Base-by-base conservation (phyloP, 352 stramenopile genomes). In the Pythium grandisporangium region DNA sequence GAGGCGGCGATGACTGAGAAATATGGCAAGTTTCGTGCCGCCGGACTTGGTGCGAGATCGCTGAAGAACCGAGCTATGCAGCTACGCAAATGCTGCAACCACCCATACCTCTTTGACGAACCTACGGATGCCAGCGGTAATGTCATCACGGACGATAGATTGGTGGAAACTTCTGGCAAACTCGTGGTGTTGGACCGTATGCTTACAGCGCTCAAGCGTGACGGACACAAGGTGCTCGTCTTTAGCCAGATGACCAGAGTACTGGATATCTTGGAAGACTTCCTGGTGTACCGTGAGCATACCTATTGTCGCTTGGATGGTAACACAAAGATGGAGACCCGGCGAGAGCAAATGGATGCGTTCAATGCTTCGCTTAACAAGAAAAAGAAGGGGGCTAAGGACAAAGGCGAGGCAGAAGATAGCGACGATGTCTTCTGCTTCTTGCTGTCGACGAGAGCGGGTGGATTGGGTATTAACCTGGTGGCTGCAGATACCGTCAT, bases 181-280 rank as follows among this genome's bases (percentile, higher is more conserved):
- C 75, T 99, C 35, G 69, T 97, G n/a, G 67, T 99, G 11, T 63
- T 99, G 21, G 97, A 99, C 58, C 97, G 97, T 48, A 91, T 99
- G 53, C 81, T 99, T 4, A 72, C 75, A 4, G 68, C 87, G 30
- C 76, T 99, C 19, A 95, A 97, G 56, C 70, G 74, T 34, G 85
- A 97, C 41, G 94, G 95, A 12, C 96, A 99, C 61, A 92, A 97
- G 34, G 91, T 99, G 33, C 72, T 99, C 4, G 90, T 99, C 36
- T 99, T 99, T 63, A 98, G 81, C 20, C 97, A 99, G 63, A 94
- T 96, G 79, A 97, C 95, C 53, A 88, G 92, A 16, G 96, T 99
- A 75, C 71, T 99, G 5, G 95, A 99, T 63, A 98, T 99, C 56
- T 48, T 99, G 26, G 90, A 99, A 54, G 96, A 99, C 65, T 98